Evolutionary conservation across 345 rosid species (phyloP).

Genomic region (Theobroma cacao): DNA sequence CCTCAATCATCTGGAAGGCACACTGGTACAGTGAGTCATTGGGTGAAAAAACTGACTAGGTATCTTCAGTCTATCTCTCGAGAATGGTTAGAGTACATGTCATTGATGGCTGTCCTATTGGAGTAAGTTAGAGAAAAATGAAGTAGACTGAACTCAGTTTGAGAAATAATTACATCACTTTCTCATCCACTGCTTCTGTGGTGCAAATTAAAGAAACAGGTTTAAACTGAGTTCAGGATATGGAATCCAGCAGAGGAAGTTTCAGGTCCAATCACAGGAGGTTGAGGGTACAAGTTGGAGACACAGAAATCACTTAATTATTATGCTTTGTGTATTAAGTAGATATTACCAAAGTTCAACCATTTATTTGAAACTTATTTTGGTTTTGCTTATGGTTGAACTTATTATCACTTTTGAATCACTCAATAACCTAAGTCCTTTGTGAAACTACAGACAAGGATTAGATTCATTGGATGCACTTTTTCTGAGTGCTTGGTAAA

Average conservation of each 20-base stretch:
- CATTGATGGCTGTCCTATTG: neutral
- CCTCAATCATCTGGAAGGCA: constrained; percentile 76
- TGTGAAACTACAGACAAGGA: no score
- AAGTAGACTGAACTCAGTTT: neutral
- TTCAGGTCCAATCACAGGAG: neutral
- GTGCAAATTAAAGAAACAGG: neutral
- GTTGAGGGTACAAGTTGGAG: neutral
- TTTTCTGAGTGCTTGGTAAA: no score
- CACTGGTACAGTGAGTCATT: constrained; percentile 47
- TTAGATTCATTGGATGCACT: no score
- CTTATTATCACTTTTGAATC: no score
- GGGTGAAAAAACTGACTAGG: constrained; percentile 56
- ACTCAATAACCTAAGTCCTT: no score
- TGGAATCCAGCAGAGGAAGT: neutral
- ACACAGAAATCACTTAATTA: neutral
- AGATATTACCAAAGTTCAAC: neutral
- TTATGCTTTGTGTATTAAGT: neutral
- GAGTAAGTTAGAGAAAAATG: neutral
- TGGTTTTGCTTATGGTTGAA: no score
- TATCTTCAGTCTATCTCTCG: neutral
- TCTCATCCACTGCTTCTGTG: neutral
- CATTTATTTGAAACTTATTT: neutral
- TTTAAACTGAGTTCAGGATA: neutral
- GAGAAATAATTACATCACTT: neutral
- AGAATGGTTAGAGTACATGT: neutral